Percentiles rank a stretch among this genome's conserved stretches.
Evolutionary conservation across 495 filamentous ascomycete species (phyloP).

Genomic region (Pseudomonodictys pantanalensis): DNA sequence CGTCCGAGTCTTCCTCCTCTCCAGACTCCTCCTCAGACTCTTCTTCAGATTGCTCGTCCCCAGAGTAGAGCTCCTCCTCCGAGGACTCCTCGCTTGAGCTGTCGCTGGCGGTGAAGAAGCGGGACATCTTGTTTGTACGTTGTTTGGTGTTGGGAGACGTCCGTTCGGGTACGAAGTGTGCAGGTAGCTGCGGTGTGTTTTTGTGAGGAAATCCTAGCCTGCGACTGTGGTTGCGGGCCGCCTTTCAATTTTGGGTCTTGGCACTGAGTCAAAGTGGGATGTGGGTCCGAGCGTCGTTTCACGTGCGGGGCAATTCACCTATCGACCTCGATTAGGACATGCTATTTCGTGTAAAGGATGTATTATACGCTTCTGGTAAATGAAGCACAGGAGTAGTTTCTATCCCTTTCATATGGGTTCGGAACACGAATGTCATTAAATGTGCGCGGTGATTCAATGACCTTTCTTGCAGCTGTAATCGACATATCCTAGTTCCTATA

Average conservation of each 20-base stretch:
- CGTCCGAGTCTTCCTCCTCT: slow-evolving; percentile 43
- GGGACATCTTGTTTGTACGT: slow-evolving; percentile 64
- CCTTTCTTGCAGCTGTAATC: too few relatives aligned
- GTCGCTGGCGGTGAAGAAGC: slow-evolving; percentile 92
- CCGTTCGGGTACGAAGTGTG: not conserved
- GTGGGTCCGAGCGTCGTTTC: slow-evolving; percentile 8
- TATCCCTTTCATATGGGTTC: too few relatives aligned
- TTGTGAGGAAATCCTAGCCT: not conserved
- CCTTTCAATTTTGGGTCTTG: slow-evolving; percentile 6
- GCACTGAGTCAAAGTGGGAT: not conserved
- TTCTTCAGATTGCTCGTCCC: slow-evolving; percentile 52
- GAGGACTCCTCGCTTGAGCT: slow-evolving; percentile 85
- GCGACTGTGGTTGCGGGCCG: not conserved
- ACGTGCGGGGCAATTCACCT: slow-evolving; percentile 25
- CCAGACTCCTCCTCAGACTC: slow-evolving; percentile 58
- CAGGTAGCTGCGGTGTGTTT: not conserved
- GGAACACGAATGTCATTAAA: too few relatives aligned
- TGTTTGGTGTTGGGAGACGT: not conserved
- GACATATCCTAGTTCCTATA: too few relatives aligned
- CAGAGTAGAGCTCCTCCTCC: slow-evolving; percentile 86
- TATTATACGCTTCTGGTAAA: too few relatives aligned
- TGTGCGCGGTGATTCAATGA: too few relatives aligned
- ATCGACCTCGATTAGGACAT: not conserved
- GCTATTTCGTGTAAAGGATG: not conserved
- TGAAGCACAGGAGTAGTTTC: too few relatives aligned